Evolutionary conservation across 306 rosid genomes (phyloP).

Genomic region (Alnus rubra): DNA sequence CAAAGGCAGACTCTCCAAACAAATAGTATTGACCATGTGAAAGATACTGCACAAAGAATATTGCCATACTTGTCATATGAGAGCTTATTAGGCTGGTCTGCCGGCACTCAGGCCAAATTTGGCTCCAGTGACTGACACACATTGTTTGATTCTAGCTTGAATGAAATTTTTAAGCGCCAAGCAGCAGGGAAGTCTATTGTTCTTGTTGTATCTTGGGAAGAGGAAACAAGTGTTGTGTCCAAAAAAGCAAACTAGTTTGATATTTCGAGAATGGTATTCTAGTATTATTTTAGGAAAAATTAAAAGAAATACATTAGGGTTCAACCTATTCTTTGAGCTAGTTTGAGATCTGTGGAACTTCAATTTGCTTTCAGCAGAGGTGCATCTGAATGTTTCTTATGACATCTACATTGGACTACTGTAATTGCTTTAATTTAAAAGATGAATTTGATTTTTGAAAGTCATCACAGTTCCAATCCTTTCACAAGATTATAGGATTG

Average conservation of each 20-base stretch:
- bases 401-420: not conserved
- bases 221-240: not conserved
- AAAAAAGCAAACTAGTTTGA: not conserved
- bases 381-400: not conserved
- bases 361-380: not conserved
- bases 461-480: too few relatives aligned
- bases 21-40: slow-evolving; percentile 4
- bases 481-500: too few relatives aligned
- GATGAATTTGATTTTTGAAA: not conserved
- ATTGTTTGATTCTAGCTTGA: not conserved
- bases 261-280: not conserved
- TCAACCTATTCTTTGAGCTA: not conserved
- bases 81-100: not conserved
- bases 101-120: not conserved
- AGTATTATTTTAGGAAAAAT: not conserved
- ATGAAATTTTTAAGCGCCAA: not conserved
- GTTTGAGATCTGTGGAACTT: not conserved
- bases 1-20: slow-evolving; percentile 6
- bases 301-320: not conserved
- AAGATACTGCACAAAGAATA: not conserved
- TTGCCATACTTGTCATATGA: not conserved
- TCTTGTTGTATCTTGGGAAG: not conserved
- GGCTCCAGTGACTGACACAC: not conserved
- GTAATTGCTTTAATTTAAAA: not conserved
- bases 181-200: not conserved